These are phyloP conservation scores for Heterotrichella gracilis DNA, from an alignment of 352 stramenopile genomes.

Conservation along the genomic window DNA sequence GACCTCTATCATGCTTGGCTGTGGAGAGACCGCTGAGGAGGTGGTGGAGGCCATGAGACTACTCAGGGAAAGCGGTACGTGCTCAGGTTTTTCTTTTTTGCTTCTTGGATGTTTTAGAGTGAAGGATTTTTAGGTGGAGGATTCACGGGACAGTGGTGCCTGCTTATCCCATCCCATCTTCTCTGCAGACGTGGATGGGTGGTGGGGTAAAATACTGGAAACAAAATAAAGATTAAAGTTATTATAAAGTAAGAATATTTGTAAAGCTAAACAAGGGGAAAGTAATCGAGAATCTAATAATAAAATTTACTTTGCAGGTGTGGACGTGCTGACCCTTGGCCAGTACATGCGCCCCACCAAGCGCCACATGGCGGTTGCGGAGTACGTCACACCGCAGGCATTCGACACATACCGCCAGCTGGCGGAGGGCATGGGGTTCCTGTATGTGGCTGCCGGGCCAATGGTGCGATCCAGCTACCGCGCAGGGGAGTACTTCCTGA, in stretches of 20 bases:
- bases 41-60: slow-evolving; percentile 35
- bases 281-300: no score
- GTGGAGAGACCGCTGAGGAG: slow-evolving; percentile 83
- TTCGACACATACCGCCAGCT: slow-evolving; percentile 77
- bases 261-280: no score
- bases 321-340: slow-evolving; percentile 95
- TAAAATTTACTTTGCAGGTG: no score
- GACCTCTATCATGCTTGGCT: slow-evolving; percentile 86
- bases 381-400: slow-evolving; percentile 80
- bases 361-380: slow-evolving; percentile 79
- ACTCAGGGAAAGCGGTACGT: slow-evolving; percentile 48
- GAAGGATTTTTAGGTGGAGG: no score
- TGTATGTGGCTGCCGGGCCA: slow-evolving; percentile 87
- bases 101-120: no score
- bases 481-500: slow-evolving; percentile 91
- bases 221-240: no score
- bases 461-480: slow-evolving; percentile 96
- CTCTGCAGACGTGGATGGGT: no score
- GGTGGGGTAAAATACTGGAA: no score
- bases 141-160: no score
- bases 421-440: slow-evolving; percentile 81
- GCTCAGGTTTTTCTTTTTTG: no score
- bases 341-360: slow-evolving; percentile 89
- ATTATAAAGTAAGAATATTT: no score
- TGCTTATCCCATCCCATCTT: no score